Evolutionary conservation across 2,329 filamentous ascomycete species (phyloP), one percentile per base, ranked within the genome.

Genomic region (Fusarium sp.): DNA sequence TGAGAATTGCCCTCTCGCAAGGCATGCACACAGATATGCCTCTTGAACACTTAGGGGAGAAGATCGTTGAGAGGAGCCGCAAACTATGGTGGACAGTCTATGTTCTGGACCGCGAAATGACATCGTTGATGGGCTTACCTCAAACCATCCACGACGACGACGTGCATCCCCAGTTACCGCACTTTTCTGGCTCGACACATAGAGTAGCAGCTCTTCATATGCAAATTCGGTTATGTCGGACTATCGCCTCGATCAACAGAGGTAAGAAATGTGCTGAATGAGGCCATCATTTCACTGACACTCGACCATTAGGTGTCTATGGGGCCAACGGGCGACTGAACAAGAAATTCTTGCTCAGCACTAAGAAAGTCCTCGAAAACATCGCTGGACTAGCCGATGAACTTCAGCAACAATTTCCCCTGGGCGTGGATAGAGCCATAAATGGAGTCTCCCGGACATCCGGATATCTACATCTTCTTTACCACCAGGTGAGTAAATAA

Each of bases 41-140:
- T 0, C 79, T 80, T 0, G 78, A 82, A 2, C 80, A 85, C 24
- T 70, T 88, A 0, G 83, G 84, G 1, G 81, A 84, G 1, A 67
- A 74, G 0, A 72, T 82, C 1, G 83, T 87, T 0, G 82, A 88
- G 67, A 78, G 87, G 59, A 86, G 84, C 60, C 84, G 86, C 1
- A 84, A 83, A 36, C 81, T 87, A 11, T 89, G 87, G 86, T 89
- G 87, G 87, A 89, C 87, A 0, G 81, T 88, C 0, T 88, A 87
- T 44, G 81, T 89, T 2, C 77, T 89, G 1, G 87, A 89, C 62
- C 82, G 87, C 3, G 84, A 89, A 70, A 87, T 89, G 83, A 87
- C 86, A 1, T 87, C 86, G 0, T 70, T 89, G 3, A 87, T 89
- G 84, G 87, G 87, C 0, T 69, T 88, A 0, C 87, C 88, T 0